Evolutionary conservation across 176 grass and related monocot genomes (phyloP).

Genomic region (Calamus simplicifolius): DNA sequence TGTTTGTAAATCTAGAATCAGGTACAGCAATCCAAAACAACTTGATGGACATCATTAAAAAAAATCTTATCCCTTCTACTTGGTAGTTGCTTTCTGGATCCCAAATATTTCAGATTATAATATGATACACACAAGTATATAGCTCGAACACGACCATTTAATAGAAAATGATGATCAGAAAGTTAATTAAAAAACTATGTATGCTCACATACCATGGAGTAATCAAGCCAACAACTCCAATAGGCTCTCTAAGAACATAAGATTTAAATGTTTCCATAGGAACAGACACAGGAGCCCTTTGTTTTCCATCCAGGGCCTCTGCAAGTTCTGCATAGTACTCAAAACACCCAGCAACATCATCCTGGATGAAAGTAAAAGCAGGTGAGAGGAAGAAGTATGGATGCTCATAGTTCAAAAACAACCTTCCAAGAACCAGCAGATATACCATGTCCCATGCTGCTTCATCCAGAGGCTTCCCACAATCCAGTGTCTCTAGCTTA

Average conservation of each 20-base stretch:
- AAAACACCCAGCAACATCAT: constrained; percentile 98
- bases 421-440: not conserved
- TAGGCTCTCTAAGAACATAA: constrained; percentile 72
- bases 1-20: too few relatives aligned
- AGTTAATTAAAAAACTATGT: not conserved
- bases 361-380: constrained; percentile 41
- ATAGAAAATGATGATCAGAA: not conserved
- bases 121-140: not conserved
- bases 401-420: too few relatives aligned
- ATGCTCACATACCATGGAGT: constrained; percentile 63
- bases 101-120: not conserved
- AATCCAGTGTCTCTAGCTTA: constrained; percentile 75
- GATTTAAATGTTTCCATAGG: constrained; percentile 91
- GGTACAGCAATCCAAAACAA: too few relatives aligned
- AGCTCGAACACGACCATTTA: not conserved
- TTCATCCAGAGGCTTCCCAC: constrained; percentile 97
- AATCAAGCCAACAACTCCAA: constrained; percentile 92
- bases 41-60: too few relatives aligned
- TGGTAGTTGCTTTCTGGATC: too few relatives aligned
- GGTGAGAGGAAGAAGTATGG: constrained; percentile 1
- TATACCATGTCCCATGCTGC: constrained; percentile 93
- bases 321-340: constrained; percentile 85
- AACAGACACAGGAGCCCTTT: constrained; percentile 68
- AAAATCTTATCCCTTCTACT: too few relatives aligned
- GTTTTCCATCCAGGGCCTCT: constrained; percentile 74